Base-by-base conservation (phyloP, 2,329 filamentous ascomycete species). In the Fragosphaeria purpurea region DNA sequence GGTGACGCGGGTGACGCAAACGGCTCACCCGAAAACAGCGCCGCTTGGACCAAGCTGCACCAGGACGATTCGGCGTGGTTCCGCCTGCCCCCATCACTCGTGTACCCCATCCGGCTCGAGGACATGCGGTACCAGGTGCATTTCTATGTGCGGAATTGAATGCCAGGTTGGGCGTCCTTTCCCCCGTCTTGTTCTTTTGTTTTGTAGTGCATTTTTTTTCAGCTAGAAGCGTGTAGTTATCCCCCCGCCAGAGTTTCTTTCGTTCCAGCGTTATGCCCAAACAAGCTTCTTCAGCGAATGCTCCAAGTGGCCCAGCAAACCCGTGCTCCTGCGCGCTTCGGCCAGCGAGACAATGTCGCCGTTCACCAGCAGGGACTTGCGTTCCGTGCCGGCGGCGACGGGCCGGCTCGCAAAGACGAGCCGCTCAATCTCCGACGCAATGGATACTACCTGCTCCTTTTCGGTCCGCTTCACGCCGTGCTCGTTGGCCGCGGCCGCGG, bases 51-150 rank as follows among this genome's bases (percentile, higher is more conserved):
- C 57, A 88, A 86, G 65, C 53, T 95, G 3, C 72, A 85, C 49
- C 80, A 80, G 30, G 76, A 89, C 54, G 88, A 95, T 45, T 89
- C 86, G 3, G 70, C 79, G 50, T 97, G 91, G 91, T 96, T 91
- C 67, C 79, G 91, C 42, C 68, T 95, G 38, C 72, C 77, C 10
- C 74, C 79, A 1, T 70, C 66, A 12, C 67, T 96, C 57, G 72
- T 74, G 41, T 97, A 96, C 68, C 85, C 89, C 7, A 88, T 96
- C 59, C 77, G 82, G 47, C 68, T 97, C 62, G 91, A 97, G 70
- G 88, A 96, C 63, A 95, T 96, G 90, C 81, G 90, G 44, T 95
- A 91, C 66, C 91, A 97, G 67, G 74, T 95, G 59, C 89, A 96
- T 70, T 63, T 96, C 12, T 97, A 95, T 57, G 69, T 70, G 32